Evolutionary conservation across 108 stramenopile species (phyloP).

Genomic region (Epipyxis sp.): DNA sequence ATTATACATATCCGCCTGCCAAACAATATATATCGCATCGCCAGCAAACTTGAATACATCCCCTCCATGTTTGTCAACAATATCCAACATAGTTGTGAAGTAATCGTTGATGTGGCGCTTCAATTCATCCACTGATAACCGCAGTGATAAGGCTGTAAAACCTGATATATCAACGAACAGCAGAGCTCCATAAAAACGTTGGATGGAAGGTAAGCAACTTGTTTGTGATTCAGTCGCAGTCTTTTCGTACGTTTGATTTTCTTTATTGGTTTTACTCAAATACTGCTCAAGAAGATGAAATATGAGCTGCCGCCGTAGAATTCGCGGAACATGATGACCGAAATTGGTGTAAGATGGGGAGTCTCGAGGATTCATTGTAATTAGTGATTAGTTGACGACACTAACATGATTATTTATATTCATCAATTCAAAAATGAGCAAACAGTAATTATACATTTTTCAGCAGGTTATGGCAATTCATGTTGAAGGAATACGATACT

Average conservation of each 20-base stretch:
- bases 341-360: background rate
- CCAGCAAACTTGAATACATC: conserved; percentile 62
- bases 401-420: background rate
- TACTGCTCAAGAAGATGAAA: background rate
- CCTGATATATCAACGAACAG: conserved; percentile 81
- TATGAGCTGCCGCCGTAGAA: background rate
- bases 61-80: conserved; percentile 41
- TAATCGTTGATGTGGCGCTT: conserved; percentile 49
- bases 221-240: background rate
- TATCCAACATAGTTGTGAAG: conserved; percentile 48
- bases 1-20: conserved; percentile 32
- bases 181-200: conserved; percentile 49
- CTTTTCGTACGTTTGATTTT: background rate
- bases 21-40: conserved; percentile 54
- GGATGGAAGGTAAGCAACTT: background rate
- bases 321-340: background rate
- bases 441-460: no score
- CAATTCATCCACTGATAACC: conserved; percentile 66
- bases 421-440: no score
- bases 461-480: no score
- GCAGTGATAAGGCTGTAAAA: conserved; percentile 68
- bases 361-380: background rate
- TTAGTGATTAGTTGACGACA: background rate
- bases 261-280: background rate
- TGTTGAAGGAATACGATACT: no score